phyloP scores from a whole-genome alignment of 1,284 basidiomycete genomes.

The Ustilago tritici region DNA sequence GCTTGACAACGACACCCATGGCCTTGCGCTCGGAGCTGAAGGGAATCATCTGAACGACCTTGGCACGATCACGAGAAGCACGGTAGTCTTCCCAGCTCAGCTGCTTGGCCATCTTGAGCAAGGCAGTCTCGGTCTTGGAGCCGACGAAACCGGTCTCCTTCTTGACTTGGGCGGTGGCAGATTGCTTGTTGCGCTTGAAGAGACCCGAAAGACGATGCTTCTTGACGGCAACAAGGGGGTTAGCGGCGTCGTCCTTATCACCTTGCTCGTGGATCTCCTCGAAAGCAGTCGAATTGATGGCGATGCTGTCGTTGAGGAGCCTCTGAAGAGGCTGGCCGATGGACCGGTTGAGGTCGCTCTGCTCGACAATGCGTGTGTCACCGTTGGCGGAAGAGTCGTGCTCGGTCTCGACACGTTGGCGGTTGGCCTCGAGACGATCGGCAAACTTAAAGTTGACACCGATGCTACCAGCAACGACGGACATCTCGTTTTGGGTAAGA shows the following conservation, averaged over 20 bases:
- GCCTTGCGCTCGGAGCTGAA: slow-evolving; percentile 95
- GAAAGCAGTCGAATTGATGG: slow-evolving; percentile 95
- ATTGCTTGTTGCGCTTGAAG: slow-evolving; percentile 37
- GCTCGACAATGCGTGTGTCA: slow-evolving; percentile 88
- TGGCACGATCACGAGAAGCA: slow-evolving; percentile 77
- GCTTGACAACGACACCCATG: slow-evolving; percentile 89
- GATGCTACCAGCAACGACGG: slow-evolving; percentile 92
- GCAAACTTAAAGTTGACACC: slow-evolving; percentile 95
- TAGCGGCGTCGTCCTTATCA: slow-evolving; percentile 13
- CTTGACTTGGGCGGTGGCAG: slow-evolving; percentile 35
- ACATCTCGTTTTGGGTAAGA: slow-evolving; percentile 91
- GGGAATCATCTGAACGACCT: slow-evolving; percentile 88
- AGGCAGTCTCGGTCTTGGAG: slow-evolving; percentile 94
- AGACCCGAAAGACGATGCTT: slow-evolving; percentile 39
- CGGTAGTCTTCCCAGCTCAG: slow-evolving; percentile 85
- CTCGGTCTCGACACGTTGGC: slow-evolving; percentile 80
- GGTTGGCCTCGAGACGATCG: slow-evolving; percentile 80
- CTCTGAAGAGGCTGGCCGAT: slow-evolving; percentile 77
- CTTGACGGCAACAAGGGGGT: slow-evolving; percentile 35
- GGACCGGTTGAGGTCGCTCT: slow-evolving; percentile 72
- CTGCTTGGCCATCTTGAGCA: slow-evolving; percentile 89
- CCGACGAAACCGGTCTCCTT: slow-evolving; percentile 79
- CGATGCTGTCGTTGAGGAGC: slow-evolving; percentile 86
- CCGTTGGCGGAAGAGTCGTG: slow-evolving; percentile 60
- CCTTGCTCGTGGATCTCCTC: slow-evolving; percentile 71